phyloP scores from a whole-genome alignment of 1,139 yeast species.

The Wickerhamiella infanticola region DNA sequence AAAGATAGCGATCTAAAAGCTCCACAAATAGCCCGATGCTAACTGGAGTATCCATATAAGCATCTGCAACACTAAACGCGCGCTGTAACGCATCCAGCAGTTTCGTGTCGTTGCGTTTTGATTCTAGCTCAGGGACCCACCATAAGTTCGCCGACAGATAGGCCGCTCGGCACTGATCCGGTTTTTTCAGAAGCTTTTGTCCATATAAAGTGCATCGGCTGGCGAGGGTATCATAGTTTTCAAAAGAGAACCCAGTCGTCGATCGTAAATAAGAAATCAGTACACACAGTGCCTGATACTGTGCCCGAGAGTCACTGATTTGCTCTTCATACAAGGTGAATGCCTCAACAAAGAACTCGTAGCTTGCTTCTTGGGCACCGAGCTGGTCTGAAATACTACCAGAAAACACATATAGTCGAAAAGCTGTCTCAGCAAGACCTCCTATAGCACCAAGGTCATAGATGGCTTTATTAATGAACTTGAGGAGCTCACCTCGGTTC shows the following conservation, averaged over 20 bases:
- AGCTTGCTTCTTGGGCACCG: slow-evolving; percentile 46
- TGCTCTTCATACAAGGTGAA: slow-evolving; percentile 80
- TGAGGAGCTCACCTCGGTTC: slow-evolving; percentile 37
- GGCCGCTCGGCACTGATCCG: slow-evolving; percentile 88
- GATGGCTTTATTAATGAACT: slow-evolving; percentile 54
- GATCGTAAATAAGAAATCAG: slow-evolving; percentile 50
- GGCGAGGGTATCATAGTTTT: slow-evolving; percentile 64
- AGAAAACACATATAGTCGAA: slow-evolving; percentile 32
- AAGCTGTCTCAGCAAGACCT: slow-evolving; percentile 36
- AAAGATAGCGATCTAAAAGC: slow-evolving; percentile 69
- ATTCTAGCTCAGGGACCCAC: slow-evolving; percentile 64
- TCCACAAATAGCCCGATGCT: slow-evolving; percentile 77
- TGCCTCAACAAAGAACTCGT: slow-evolving; percentile 80
- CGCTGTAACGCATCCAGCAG: slow-evolving; percentile 58
- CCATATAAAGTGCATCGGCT: slow-evolving; percentile 81
- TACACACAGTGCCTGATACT: slow-evolving; percentile 37
- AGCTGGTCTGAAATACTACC: slow-evolving; percentile 64
- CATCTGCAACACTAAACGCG: slow-evolving; percentile 78
- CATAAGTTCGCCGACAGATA: slow-evolving; percentile 80
- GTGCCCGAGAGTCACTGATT: slow-evolving; percentile 45
- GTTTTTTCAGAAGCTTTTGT: slow-evolving; percentile 73
- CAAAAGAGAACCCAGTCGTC: slow-evolving; percentile 40
- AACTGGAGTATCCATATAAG: slow-evolving; percentile 72
- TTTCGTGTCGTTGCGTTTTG: slow-evolving; percentile 21
- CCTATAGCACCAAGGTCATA: slow-evolving; percentile 44